Base-by-base conservation (phyloP, 192 early-diverging fungal genomes). In the Mortierella alpina region DNA sequence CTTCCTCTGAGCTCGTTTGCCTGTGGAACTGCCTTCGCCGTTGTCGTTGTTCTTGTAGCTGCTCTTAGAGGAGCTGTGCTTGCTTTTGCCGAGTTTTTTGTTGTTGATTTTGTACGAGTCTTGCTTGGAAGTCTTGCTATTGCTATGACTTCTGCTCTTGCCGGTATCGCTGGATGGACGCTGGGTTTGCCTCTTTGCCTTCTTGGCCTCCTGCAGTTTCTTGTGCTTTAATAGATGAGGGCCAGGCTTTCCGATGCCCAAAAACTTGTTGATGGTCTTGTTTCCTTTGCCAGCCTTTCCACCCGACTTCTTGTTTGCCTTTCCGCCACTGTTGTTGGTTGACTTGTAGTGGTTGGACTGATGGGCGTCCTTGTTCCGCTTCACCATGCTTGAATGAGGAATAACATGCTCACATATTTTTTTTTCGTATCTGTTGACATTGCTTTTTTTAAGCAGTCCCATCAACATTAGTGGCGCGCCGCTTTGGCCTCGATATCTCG, bases 241-340 rank as follows among this genome's bases (percentile, higher is more conserved):
- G 2, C 77, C 75, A 45, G 75, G 75, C 59, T 79, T 70, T 17
- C 69, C 75, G 41, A 77, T 67, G 47, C 63, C 63, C 44, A 80
- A 66, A 44, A 80, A 66, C 23, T 80, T 59, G 59, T 80, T 80
- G 54, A 80, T 59, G 39, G 76, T 72, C 57, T 79, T 79, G 45
- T 72, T 79, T 17, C 69, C 68, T 46, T 66, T 68, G 39, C 56
- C 52, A n/a, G 49, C 54, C 46, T 74, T 74, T 40, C 72, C 72
- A 6, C 72, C 72, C 17, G 72, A 74, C 17, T 78, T 70, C n/a
- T 70, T 70, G 61, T 72, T 79, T 2, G 41, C 17, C 52, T 72
- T 71, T 8, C 59, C 46, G 20, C 69, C 64, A 31, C 59, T 67
- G 56, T 66, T 13, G 23, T 74, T 63, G 3, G 72, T 74, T 13